These are phyloP conservation scores for Teratosphaeria epicoccoides DNA, from an alignment of 2,329 filamentous ascomycete species.

Conservation along the genomic window DNA sequence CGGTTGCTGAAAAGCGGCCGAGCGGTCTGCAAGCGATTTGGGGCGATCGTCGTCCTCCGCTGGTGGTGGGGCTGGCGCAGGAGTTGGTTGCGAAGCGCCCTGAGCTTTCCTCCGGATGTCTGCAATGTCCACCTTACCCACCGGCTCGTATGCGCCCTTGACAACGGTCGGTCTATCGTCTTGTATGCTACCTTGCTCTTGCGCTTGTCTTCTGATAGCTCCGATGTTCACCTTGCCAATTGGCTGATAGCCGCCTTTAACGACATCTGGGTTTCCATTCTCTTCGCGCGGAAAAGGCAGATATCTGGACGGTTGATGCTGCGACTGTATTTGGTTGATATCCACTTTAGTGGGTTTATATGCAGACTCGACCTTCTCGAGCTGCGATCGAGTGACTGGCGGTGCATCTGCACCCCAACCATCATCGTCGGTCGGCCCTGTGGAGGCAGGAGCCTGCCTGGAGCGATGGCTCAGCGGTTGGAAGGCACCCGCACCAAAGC, in stretches of 20 bases:
- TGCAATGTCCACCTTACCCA: constrained; percentile 94
- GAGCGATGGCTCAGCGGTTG: constrained; percentile 61
- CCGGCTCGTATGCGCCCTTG: constrained; percentile 86
- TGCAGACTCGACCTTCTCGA: constrained; percentile 85
- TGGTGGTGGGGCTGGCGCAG: background rate
- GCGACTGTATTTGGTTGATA: constrained; percentile 70
- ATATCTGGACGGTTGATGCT: constrained; percentile 56
- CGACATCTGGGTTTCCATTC: constrained; percentile 50
- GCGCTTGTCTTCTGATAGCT: constrained; percentile 66
- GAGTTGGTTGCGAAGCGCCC: constrained; percentile 32
- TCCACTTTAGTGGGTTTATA: constrained; percentile 96
- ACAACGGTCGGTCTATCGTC: constrained; percentile 77
- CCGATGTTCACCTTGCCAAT: constrained; percentile 96
- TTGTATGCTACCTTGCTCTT: constrained; percentile 45
- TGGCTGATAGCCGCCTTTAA: constrained; percentile 82
- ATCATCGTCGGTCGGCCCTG: constrained; percentile 61
- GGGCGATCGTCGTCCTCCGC: constrained; percentile 13
- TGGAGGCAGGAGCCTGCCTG: constrained; percentile 37
- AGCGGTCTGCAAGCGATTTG: constrained; percentile 63
- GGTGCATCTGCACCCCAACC: constrained; percentile 94
- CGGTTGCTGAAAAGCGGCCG: constrained; percentile 59
- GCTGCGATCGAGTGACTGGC: constrained; percentile 70
- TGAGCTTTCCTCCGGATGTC: constrained; percentile 80
- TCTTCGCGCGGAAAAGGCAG: constrained; percentile 35
- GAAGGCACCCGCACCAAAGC: constrained; percentile 44